Conservation (phyloP, 2,329 filamentous ascomycete species). For the Cercospora sesami region DNA sequence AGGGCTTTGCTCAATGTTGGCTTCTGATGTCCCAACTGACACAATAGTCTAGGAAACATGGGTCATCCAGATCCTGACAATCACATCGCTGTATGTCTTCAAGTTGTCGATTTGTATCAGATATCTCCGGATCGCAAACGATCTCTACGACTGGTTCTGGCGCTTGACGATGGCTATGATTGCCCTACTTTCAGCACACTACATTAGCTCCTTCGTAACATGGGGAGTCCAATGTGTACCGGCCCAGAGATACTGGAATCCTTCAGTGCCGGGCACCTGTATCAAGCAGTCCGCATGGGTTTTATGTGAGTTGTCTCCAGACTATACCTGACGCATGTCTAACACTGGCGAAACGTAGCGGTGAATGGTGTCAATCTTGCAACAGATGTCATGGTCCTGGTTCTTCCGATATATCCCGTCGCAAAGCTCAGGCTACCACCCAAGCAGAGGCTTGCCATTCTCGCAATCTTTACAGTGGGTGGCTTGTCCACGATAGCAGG, state of each 20-base stretch:
- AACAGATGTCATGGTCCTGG: conserved; percentile 2
- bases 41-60: not conserved
- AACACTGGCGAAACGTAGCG: not conserved
- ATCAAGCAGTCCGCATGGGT: not conserved
- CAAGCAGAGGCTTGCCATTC: conserved; percentile 4
- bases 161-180: not conserved
- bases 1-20: not conserved
- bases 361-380: not conserved
- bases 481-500: conserved; percentile 4
- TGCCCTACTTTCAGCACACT: not conserved
- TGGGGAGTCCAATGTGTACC: conserved; percentile 4
- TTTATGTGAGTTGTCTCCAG: not conserved
- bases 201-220: not conserved
- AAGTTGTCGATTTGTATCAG: conserved; percentile 6
- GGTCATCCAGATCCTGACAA: conserved; percentile 5
- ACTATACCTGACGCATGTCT: not conserved
- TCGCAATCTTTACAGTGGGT: conserved; percentile 1
- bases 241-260: not conserved
- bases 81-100: conserved; percentile 8
- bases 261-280: not conserved
- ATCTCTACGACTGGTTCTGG: conserved; percentile 4
- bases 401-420: conserved; percentile 1
- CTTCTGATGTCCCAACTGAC: not conserved
- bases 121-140: conserved; percentile 4
- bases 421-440: not conserved